Base-by-base conservation (phyloP, 1,284 basidiomycete genomes). In the Schizophyllum amplum region DNA sequence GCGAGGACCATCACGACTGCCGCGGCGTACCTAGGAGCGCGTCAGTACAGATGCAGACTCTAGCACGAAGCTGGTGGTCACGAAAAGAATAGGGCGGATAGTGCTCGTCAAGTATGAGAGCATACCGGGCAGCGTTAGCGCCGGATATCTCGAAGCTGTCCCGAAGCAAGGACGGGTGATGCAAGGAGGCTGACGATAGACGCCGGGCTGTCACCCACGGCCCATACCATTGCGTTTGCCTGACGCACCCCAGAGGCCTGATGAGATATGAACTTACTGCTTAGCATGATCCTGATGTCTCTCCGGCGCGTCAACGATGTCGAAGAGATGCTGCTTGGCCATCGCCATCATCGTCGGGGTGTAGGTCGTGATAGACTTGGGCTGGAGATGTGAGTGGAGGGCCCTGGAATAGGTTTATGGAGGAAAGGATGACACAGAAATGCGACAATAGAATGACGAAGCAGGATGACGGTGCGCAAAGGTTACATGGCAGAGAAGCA, bases 1-100 rank as follows among this genome's bases (percentile, higher is more conserved):
- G 85, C 81, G 51, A 88, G 73, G 1, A 79, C 75, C 68, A 88
- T 75, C 1, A 86, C 83, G 0, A 87, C 77, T 0, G 79, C 80
- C 0, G 84, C 80, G 0, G 84, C 80, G 61, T 83, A 88, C 26
- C 84, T 86, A 60, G 7, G 54, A 54, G 54, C 13, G 50, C 47
- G 47, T 42, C 17, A 42, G 33, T 42, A 42, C 13, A 17, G 33
- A n/a, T n/a, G n/a, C n/a, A n/a, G n/a, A n/a, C n/a, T n/a, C n/a
- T n/a, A n/a, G n/a, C n/a, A n/a, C n/a, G n/a, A n/a, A n/a, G n/a
- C n/a, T n/a, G n/a, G n/a, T n/a, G n/a, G n/a, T n/a, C n/a, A n/a
- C n/a, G n/a, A 49, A 26, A 24, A 22, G 26, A 52, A 22, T 0
- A 6, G n/a, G n/a, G n/a, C n/a, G n/a, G n/a, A n/a, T n/a, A n/a